These are phyloP conservation scores for Trametes coccinea DNA, from an alignment of 768 basidiomycete species.

Conservation along the genomic window DNA sequence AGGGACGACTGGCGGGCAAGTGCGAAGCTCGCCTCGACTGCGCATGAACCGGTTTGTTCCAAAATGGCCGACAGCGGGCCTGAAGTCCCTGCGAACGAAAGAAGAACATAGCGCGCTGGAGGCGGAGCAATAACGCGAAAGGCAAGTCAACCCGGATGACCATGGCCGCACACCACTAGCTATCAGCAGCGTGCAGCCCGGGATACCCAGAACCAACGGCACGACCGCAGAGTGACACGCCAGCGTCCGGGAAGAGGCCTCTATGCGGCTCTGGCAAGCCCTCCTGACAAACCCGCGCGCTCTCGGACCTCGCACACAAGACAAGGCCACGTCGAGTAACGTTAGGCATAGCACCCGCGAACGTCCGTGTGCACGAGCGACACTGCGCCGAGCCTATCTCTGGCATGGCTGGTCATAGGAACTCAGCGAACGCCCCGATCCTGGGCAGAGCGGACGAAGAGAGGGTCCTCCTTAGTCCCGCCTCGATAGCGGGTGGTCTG, in stretches of 20 bases:
- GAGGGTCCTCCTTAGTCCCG: not conserved
- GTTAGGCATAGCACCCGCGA: not conserved
- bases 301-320: too few relatives aligned
- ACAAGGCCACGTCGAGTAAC: not conserved
- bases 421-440: not conserved
- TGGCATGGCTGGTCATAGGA: not conserved
- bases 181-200: too few relatives aligned
- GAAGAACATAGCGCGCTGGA: too few relatives aligned
- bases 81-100: too few relatives aligned
- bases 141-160: too few relatives aligned
- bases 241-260: not conserved
- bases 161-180: too few relatives aligned
- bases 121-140: too few relatives aligned
- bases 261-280: not conserved
- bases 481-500: not conserved
- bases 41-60: too few relatives aligned
- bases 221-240: not conserved
- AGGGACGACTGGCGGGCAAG: too few relatives aligned
- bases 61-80: too few relatives aligned
- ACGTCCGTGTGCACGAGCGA: not conserved
- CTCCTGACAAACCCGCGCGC: not conserved
- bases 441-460: not conserved
- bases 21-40: too few relatives aligned
- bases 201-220: too few relatives aligned
- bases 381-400: not conserved